These are phyloP conservation scores for Diplocarpon mali DNA, from an alignment of 2,329 filamentous ascomycete genomes.

Conservation along the genomic window DNA sequence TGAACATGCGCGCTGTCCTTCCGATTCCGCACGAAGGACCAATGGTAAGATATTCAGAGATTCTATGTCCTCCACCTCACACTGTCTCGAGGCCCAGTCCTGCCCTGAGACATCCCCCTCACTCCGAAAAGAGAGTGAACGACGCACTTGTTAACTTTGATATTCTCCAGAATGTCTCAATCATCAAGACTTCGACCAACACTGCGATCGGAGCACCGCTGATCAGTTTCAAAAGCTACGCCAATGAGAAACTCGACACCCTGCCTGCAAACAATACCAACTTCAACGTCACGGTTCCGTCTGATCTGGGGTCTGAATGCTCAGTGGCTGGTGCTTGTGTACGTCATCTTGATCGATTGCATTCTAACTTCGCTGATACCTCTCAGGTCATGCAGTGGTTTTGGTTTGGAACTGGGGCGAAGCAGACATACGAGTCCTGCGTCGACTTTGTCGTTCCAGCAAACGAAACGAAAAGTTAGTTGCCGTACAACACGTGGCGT, in stretches of 20 bases:
- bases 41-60: conserved; percentile 23
- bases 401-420: conserved; percentile 37
- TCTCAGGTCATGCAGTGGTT: conserved; percentile 42
- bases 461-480: neutral
- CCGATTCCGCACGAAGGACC: conserved; percentile 40
- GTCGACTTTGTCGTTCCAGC: conserved; percentile 33
- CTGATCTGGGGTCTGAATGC: conserved; percentile 34
- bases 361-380: conserved; percentile 27
- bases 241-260: conserved; percentile 31
- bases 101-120: too few species aligned
- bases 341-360: conserved; percentile 2
- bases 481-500: neutral
- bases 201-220: conserved; percentile 37
- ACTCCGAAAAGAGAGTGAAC: too few species aligned
- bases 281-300: conserved; percentile 44
- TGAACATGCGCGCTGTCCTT: conserved; percentile 32
- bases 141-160: too few species aligned
- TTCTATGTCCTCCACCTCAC: too few species aligned
- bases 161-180: conserved; percentile 34
- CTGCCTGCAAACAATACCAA: conserved; percentile 35
- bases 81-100: too few species aligned
- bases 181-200: conserved; percentile 38
- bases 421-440: conserved; percentile 45
- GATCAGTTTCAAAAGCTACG: conserved; percentile 39
- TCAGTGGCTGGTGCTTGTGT: conserved; percentile 18